Conservation (phyloP, 371 early-diverging fungal genomes). For the Rhizopus stolonifer region DNA sequence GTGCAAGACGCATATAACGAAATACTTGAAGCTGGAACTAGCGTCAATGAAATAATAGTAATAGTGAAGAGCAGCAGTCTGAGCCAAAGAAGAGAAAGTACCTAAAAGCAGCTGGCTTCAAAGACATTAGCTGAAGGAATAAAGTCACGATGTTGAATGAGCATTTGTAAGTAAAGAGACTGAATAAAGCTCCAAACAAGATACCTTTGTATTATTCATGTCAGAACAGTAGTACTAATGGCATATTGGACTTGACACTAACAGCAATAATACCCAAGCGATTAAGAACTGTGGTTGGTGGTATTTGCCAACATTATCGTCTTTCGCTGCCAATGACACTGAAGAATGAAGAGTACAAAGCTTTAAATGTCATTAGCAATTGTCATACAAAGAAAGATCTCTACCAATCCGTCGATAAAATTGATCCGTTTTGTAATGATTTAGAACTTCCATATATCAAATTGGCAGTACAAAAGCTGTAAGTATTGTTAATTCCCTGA, state of each 20-base stretch:
- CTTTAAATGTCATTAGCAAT: slow-evolving; percentile 16
- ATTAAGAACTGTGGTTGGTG: slow-evolving; percentile 14
- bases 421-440: slow-evolving; percentile 13
- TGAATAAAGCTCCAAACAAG: slow-evolving; percentile 14
- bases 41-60: slow-evolving; percentile 14
- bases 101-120: slow-evolving; percentile 12
- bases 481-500: slow-evolving; percentile 15
- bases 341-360: slow-evolving; percentile 14
- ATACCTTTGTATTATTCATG: slow-evolving; percentile 16
- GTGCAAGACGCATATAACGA: slow-evolving; percentile 14
- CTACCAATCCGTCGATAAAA: slow-evolving; percentile 11
- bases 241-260: slow-evolving; percentile 14
- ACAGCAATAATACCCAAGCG: slow-evolving; percentile 14
- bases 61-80: slow-evolving; percentile 16
- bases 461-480: slow-evolving; percentile 14
- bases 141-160: slow-evolving; percentile 15
- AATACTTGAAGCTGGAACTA: slow-evolving; percentile 19
- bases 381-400: slow-evolving; percentile 11
- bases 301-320: slow-evolving; percentile 14
- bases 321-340: slow-evolving; percentile 16
- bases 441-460: slow-evolving; percentile 10
- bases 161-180: slow-evolving; percentile 11
- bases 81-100: slow-evolving; percentile 17
- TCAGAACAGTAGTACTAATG: slow-evolving; percentile 15
- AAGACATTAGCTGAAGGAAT: slow-evolving; percentile 9